A percentile compares a stretch with the other conserved stretches of the same genome.
Conservation (phyloP, 1,139 yeast genomes). For the Ogataea hybrid region DNA sequence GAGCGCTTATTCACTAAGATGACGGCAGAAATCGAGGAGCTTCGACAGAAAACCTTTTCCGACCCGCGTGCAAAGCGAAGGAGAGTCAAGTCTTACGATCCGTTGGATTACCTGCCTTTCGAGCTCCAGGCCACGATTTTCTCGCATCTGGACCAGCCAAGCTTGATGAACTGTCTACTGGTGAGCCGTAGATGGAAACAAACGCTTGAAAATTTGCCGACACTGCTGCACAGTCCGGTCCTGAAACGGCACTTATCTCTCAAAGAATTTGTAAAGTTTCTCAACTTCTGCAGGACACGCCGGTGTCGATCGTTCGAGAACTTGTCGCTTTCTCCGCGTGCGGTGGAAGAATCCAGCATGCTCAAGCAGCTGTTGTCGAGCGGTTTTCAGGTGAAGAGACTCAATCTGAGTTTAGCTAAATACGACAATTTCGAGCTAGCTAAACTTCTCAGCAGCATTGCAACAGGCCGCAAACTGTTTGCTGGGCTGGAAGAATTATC, state of each 20-base stretch:
- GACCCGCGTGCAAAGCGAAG: slow-evolving; percentile 1
- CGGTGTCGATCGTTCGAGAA: slow-evolving; percentile 11
- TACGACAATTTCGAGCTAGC: slow-evolving; percentile 10
- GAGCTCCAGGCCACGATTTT: slow-evolving; percentile 23
- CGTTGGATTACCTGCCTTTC: slow-evolving; percentile 22
- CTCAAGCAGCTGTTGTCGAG: slow-evolving; percentile 17
- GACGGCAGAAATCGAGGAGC: slow-evolving; percentile 9
- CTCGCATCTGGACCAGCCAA: slow-evolving; percentile 15
- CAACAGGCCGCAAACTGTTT: slow-evolving; percentile 11
- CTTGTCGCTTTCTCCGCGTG: slow-evolving; percentile 16
- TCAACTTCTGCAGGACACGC: slow-evolving; percentile 14
- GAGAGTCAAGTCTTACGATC: slow-evolving; percentile 17
- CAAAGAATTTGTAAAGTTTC: slow-evolving; percentile 19
- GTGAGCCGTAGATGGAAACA: slow-evolving; percentile 26
- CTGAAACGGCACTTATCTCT: slow-evolving; percentile 13
- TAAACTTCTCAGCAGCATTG: slow-evolving; percentile 6
- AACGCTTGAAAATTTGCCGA: slow-evolving; percentile 14
- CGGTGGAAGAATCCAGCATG: slow-evolving; percentile 23
- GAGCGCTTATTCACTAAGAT: slow-evolving; percentile 22
- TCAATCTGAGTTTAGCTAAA: slow-evolving; percentile 8
- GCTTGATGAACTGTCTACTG: slow-evolving; percentile 15
- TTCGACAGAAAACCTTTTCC: not conserved
- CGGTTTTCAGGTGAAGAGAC: slow-evolving; percentile 6
- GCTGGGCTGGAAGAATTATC: slow-evolving; percentile 11
- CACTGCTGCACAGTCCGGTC: slow-evolving; percentile 13